Percentiles rank a stretch among this genome's conserved stretches.
These are phyloP conservation scores for Smallanthus sonchifolius DNA, from an alignment of 129 eudicot species.

Conservation along the genomic window DNA sequence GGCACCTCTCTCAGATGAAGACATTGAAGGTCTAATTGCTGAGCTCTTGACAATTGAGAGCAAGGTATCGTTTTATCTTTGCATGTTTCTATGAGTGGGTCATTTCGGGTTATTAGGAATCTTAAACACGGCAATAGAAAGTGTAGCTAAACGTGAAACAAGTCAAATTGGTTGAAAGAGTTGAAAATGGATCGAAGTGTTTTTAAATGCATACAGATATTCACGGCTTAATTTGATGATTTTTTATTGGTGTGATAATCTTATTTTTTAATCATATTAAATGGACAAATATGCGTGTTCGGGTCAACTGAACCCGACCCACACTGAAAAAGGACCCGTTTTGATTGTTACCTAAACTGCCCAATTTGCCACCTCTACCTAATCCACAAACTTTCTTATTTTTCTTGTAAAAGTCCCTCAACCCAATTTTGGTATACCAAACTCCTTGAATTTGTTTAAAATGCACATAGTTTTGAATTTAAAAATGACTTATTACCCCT, in stretches of 20 bases:
- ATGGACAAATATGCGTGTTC: background rate
- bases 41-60: constrained; percentile 93
- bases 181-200: background rate
- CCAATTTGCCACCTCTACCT: background rate
- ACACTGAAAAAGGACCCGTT: background rate
- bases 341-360: background rate
- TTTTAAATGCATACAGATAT: background rate
- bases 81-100: background rate
- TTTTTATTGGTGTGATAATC: background rate
- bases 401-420: background rate
- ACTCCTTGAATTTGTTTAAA: background rate
- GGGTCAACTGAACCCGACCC: background rate
- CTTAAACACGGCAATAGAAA: background rate
- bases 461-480: background rate
- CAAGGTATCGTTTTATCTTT: constrained; percentile 46
- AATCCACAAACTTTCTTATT: background rate
- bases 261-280: background rate
- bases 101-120: background rate
- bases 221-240: background rate
- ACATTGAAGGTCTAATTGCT: constrained; percentile 71
- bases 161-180: background rate
- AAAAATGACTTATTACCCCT: background rate
- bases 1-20: constrained; percentile 75
- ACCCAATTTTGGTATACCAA: background rate
- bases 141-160: background rate